Evolutionary conservation across 2,329 filamentous ascomycete genomes (phyloP).

Genomic region (Ophiostoma sp.): DNA sequence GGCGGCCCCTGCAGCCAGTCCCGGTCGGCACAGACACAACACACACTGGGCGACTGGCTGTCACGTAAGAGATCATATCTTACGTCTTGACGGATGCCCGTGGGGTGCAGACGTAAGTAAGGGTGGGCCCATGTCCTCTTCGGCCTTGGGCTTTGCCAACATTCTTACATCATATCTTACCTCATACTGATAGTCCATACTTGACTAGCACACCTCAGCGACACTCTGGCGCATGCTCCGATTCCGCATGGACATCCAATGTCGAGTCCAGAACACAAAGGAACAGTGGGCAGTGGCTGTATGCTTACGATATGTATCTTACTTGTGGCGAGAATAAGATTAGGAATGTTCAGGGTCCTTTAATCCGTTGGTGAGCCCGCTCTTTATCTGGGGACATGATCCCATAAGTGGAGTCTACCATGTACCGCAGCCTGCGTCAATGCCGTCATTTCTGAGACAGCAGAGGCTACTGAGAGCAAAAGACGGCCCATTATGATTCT

Average conservation of each 20-base stretch:
- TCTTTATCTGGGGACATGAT: slow-evolving; percentile 1
- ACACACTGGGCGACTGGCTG: background rate
- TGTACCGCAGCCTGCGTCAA: background rate
- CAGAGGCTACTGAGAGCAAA: background rate
- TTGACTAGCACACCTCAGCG: background rate
- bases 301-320: too few relatives aligned
- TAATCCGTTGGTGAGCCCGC: background rate
- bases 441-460: slow-evolving; percentile 4
- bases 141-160: too few relatives aligned
- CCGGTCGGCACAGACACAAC: slow-evolving; percentile 1
- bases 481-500: too few relatives aligned
- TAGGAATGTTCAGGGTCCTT: slow-evolving; percentile 7
- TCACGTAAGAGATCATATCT: background rate
- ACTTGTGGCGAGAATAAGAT: background rate
- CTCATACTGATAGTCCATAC: background rate
- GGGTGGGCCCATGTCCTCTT: too few relatives aligned
- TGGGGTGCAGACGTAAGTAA: background rate
- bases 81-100: slow-evolving; percentile 1
- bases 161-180: background rate
- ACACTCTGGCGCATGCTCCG: slow-evolving; percentile 3
- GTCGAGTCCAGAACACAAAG: background rate
- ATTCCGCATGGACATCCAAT: slow-evolving; percentile 6
- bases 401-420: background rate
- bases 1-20: slow-evolving; percentile 5
- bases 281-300: too few relatives aligned